Evolutionary conservation across 2,329 filamentous ascomycete genomes (phyloP).

Genomic region (Pseudogymnoascus sp.): DNA sequence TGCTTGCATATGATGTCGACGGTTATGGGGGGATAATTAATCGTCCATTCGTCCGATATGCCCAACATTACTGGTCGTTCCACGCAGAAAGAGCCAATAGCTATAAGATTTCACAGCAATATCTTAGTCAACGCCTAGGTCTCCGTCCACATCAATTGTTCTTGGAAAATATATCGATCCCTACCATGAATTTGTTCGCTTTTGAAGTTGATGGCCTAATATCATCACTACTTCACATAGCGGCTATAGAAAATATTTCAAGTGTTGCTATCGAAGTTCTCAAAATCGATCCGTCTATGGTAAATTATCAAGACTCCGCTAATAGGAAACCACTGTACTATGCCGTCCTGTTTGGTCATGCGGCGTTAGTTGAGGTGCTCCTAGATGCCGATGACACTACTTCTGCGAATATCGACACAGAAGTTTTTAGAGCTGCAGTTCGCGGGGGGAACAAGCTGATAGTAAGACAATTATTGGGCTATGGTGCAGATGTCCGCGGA

Average conservation of each 20-base stretch:
- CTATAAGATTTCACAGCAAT: not conserved
- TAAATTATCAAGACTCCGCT: conserved; percentile 8
- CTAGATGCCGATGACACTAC: conserved; percentile 14
- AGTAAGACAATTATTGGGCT: conserved; percentile 6
- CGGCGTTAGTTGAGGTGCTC: conserved; percentile 14
- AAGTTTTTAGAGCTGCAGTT: not conserved
- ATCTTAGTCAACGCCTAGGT: not conserved
- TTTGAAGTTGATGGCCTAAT: no score
- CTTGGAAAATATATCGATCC: not conserved
- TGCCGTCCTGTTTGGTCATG: conserved; percentile 13
- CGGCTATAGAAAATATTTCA: conserved; percentile 12
- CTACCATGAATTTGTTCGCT: no score
- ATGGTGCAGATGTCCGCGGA: not conserved
- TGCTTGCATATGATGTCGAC: not conserved
- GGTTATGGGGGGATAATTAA: no score
- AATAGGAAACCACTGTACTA: conserved; percentile 14
- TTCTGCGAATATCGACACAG: not conserved
- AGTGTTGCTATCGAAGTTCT: not conserved
- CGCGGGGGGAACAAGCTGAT: not conserved
- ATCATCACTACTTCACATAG: conserved; percentile 15
- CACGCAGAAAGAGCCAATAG: conserved; percentile 13
- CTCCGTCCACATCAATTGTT: not conserved
- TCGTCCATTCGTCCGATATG: not conserved
- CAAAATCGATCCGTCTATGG: not conserved
- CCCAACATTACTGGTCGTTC: conserved; percentile 10